phyloP scores from a whole-genome alignment of 257 asterid genomes.

The Jaltomata sinuosa region DNA sequence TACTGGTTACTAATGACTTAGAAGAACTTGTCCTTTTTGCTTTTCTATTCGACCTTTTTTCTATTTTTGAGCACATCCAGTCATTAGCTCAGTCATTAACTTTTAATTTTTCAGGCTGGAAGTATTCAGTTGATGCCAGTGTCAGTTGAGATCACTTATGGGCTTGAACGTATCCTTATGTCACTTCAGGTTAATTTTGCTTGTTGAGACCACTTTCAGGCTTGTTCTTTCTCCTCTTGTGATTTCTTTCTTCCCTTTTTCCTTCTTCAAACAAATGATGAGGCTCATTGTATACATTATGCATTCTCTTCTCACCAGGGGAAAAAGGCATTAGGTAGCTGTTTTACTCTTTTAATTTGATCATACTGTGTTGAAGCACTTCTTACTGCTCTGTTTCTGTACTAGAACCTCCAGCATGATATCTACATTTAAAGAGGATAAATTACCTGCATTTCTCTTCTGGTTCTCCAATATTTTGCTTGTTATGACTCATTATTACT shows the following conservation, averaged over 20 bases:
- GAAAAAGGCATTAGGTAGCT: background rate
- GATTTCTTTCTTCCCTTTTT: background rate
- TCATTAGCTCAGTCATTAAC: background rate
- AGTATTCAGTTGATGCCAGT: conserved; percentile 81
- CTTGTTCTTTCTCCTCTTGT: conserved; percentile 5
- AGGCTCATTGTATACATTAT: background rate
- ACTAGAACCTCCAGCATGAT: background rate
- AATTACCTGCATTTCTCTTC: background rate
- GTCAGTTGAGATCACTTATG: conserved; percentile 94
- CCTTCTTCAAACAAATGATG: background rate
- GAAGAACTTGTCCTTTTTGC: background rate
- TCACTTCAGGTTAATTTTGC: conserved; percentile 74
- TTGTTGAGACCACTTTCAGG: conserved; percentile 4
- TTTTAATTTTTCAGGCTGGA: conserved; percentile 61
- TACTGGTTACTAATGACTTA: background rate
- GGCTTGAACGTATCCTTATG: conserved; percentile 97
- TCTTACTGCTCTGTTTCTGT: background rate
- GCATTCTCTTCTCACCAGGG: background rate
- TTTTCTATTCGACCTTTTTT: background rate
- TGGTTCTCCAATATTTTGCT: background rate
- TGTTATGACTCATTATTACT: conserved; percentile 10
- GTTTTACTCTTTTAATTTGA: background rate
- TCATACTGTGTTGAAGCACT: background rate
- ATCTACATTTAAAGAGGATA: background rate
- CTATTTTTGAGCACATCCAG: background rate